These are phyloP conservation scores for Tremellales sp. DNA, from an alignment of 1,284 basidiomycete species.

Conservation along the genomic window DNA sequence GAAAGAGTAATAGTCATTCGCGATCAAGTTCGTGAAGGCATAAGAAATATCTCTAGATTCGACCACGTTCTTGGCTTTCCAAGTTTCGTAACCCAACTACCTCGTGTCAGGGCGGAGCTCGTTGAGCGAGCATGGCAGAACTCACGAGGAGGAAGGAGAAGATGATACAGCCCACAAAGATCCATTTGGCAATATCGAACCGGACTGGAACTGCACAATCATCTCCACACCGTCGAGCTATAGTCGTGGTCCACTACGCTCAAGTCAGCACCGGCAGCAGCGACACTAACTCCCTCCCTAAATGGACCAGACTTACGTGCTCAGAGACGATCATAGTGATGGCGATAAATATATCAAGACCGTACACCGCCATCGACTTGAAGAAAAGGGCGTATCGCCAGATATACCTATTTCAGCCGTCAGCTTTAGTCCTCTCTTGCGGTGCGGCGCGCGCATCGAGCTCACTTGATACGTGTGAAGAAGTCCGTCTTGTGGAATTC, in stretches of 20 bases:
- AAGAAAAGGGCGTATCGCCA: slow-evolving; percentile 87
- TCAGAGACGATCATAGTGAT: slow-evolving; percentile 91
- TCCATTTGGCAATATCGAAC: slow-evolving; percentile 86
- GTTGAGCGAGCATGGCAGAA: slow-evolving; percentile 8
- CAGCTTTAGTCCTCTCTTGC: background rate
- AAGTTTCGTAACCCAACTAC: slow-evolving; percentile 78
- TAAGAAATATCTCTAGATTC: slow-evolving; percentile 93
- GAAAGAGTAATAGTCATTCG: slow-evolving; percentile 89
- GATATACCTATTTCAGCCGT: slow-evolving; percentile 63
- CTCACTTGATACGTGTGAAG: slow-evolving; percentile 78
- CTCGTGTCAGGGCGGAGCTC: background rate
- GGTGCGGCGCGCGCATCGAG: background rate
- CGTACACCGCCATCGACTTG: slow-evolving; percentile 92
- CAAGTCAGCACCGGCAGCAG: background rate
- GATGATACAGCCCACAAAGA: slow-evolving; percentile 96
- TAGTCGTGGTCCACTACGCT: slow-evolving; percentile 75
- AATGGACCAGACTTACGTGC: slow-evolving; percentile 41
- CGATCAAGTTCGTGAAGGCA: slow-evolving; percentile 95
- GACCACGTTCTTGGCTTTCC: slow-evolving; percentile 90
- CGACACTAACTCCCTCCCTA: background rate
- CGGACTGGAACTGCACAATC: slow-evolving; percentile 76
- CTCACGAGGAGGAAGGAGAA: slow-evolving; percentile 88
- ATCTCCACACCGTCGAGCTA: slow-evolving; percentile 70
- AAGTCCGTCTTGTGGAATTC: slow-evolving; percentile 88
- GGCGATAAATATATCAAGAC: slow-evolving; percentile 96